phyloP scores from a whole-genome alignment of 78 protist species.

The Tieghemostelium lacteum region DNA sequence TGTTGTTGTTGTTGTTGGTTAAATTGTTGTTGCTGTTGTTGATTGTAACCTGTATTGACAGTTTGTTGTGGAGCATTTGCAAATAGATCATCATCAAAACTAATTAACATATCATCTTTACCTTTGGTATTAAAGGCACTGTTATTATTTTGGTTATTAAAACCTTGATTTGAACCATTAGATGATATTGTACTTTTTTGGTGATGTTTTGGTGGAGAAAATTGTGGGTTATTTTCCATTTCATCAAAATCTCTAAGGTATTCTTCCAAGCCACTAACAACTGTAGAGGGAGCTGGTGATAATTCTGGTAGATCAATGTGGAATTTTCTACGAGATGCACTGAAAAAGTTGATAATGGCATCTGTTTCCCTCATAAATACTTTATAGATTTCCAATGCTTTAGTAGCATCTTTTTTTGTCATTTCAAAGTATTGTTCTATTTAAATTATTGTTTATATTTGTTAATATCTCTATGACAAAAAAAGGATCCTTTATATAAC shows the following conservation, averaged over 20 bases:
- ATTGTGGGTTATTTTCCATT: neutral
- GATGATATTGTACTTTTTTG: conserved; percentile 12
- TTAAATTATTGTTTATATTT: neutral
- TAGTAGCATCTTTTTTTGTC: conserved; percentile 84
- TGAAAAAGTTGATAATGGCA: conserved; percentile 69
- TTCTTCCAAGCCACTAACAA: conserved; percentile 74
- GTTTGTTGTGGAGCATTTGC: neutral
- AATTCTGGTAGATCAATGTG: conserved; percentile 74
- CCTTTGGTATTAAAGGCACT: neutral
- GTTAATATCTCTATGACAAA: neutral
- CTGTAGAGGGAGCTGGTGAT: conserved; percentile 76
- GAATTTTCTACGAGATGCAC: conserved; percentile 71
- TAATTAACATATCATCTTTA: conserved; percentile 13
- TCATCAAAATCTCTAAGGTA: conserved; percentile 68
- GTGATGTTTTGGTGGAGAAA: no score
- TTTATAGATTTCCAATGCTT: conserved; percentile 72
- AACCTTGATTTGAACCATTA: conserved; percentile 5
- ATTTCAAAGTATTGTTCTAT: conserved; percentile 75
- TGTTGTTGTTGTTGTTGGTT: conserved; percentile 1
- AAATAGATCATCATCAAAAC: conserved; percentile 46
- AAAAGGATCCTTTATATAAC: no score
- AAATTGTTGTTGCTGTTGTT: conserved; percentile 1
- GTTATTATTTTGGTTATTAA: neutral
- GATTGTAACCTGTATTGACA: neutral
- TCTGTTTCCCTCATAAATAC: conserved; percentile 79